phyloP scores from a whole-genome alignment of 2,329 filamentous ascomycete genomes.

The Coleophoma cylindrospora region DNA sequence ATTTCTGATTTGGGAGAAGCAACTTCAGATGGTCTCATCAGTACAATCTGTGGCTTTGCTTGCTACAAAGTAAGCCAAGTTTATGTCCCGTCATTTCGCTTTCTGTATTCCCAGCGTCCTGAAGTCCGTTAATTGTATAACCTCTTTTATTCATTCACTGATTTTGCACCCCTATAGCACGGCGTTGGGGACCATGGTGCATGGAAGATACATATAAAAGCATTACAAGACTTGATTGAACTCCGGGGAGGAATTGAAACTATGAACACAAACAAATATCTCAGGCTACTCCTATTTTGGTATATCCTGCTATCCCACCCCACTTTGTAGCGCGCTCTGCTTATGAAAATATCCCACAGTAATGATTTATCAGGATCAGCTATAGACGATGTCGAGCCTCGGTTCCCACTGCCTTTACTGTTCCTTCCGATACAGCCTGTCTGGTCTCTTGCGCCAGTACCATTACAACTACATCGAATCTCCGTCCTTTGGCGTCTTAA shows the following conservation, averaged over 20 bases:
- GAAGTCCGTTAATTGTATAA: too few species aligned
- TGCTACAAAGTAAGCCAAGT: slow-evolving; percentile 9
- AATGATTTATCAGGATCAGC: slow-evolving; percentile 1
- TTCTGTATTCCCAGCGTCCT: too few species aligned
- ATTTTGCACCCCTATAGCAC: neutral
- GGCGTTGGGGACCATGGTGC: slow-evolving; percentile 1
- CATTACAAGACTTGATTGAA: slow-evolving; percentile 5
- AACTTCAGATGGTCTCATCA: neutral
- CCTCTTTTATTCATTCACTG: neutral
- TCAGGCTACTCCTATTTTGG: slow-evolving; percentile 5
- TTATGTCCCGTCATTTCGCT: neutral
- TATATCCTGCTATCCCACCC: neutral
- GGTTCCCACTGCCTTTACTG: neutral
- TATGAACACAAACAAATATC: slow-evolving; percentile 1
- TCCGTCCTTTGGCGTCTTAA: neutral
- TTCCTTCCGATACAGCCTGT: neutral
- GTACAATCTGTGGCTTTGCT: slow-evolving; percentile 1
- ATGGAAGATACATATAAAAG: slow-evolving; percentile 8
- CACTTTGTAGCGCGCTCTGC: neutral
- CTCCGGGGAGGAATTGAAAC: slow-evolving; percentile 7
- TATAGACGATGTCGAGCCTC: slow-evolving; percentile 2
- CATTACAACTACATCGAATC: neutral
- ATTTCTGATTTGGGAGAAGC: neutral
- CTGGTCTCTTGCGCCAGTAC: neutral
- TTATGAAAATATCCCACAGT: slow-evolving; percentile 1